phyloP scores from a whole-genome alignment of 192 early-diverging fungal genomes.

The Coemansia sp. region DNA sequence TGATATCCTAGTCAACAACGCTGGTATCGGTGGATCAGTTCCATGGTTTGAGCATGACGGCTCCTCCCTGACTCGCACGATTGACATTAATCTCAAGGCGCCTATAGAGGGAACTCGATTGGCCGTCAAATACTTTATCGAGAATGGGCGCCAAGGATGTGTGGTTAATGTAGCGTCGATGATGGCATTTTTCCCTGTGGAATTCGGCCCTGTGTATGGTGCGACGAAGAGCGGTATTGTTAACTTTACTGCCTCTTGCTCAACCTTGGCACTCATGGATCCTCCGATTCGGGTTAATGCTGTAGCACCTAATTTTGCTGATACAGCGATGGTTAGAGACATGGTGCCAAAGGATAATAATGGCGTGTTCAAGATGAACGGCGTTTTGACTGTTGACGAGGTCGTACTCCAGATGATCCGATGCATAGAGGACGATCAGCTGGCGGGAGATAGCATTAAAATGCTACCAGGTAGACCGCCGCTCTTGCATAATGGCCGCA shows the following conservation, averaged over 20 bases:
- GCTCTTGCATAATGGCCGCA: constrained; percentile 45
- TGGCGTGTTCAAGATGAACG: constrained; percentile 24
- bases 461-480: constrained; percentile 36
- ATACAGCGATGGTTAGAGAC: constrained; percentile 58
- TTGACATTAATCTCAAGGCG: constrained; percentile 78
- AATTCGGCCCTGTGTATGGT: constrained; percentile 69
- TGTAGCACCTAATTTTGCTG: constrained; percentile 63
- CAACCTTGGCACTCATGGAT: constrained; percentile 43
- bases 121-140: constrained; percentile 63
- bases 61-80: constrained; percentile 55
- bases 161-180: constrained; percentile 79
- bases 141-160: constrained; percentile 60
- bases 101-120: constrained; percentile 77
- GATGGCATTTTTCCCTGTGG: constrained; percentile 65
- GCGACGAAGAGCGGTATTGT: constrained; percentile 78
- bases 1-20: constrained; percentile 69
- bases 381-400: constrained; percentile 45
- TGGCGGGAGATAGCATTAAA: constrained; percentile 58
- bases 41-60: constrained; percentile 53
- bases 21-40: constrained; percentile 57
- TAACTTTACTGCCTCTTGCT: constrained; percentile 60
- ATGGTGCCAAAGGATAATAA: constrained; percentile 12
- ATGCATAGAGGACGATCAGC: constrained; percentile 62
- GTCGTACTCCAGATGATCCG: constrained; percentile 63
- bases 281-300: constrained; percentile 65